Evolutionary conservation across 1,284 basidiomycete species (phyloP).

Genomic region (Trichosporon faecale): DNA sequence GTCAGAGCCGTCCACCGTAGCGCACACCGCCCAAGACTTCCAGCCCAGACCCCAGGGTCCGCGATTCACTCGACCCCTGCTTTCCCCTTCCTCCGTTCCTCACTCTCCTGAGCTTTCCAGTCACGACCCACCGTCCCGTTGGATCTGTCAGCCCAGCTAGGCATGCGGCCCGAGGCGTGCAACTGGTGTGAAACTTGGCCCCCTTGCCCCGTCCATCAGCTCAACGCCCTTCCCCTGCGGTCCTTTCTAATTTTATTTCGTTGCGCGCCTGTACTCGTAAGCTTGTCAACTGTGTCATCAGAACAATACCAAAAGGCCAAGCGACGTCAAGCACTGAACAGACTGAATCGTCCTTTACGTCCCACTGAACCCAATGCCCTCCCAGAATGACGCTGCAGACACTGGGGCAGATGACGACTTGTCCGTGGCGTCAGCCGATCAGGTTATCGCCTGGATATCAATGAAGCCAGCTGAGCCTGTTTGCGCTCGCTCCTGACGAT

Average conservation of each 20-base stretch:
- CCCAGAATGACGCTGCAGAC: background rate
- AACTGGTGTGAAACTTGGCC: background rate
- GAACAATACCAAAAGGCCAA: background rate
- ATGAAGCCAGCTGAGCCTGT: constrained; percentile 1
- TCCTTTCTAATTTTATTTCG: background rate
- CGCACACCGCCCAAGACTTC: background rate
- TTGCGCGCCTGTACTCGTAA: background rate
- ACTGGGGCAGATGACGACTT: background rate
- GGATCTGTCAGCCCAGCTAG: background rate
- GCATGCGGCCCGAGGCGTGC: background rate
- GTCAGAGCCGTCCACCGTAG: background rate
- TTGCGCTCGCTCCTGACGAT: background rate
- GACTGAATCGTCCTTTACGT: background rate
- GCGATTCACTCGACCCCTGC: background rate
- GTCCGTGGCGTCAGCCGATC: background rate
- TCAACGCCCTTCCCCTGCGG: background rate
- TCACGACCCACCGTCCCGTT: background rate
- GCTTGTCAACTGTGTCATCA: background rate
- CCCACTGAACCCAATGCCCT: background rate
- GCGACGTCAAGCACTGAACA: background rate
- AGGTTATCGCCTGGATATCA: constrained; percentile 5
- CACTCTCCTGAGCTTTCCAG: background rate
- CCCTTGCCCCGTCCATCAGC: background rate
- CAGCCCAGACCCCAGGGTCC: background rate
- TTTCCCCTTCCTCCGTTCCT: background rate